Conservation (phyloP, 495 filamentous ascomycete species). For the Corynascus novoguineensis region DNA sequence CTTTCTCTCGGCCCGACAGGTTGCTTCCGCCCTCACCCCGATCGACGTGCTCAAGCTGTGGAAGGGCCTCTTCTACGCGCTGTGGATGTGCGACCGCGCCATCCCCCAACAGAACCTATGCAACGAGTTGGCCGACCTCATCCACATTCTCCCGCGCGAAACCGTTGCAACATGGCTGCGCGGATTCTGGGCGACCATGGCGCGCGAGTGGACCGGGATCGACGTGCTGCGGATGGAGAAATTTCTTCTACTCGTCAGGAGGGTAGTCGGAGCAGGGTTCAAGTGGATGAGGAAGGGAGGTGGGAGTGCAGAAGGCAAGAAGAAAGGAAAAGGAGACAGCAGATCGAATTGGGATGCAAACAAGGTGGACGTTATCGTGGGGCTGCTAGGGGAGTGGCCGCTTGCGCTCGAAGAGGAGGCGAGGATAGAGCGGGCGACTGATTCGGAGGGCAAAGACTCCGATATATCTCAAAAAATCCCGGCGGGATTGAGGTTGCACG, state of each 20-base stretch:
- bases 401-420: slow-evolving; percentile 38
- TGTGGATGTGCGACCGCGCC: slow-evolving; percentile 92
- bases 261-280: slow-evolving; percentile 66
- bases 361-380: slow-evolving; percentile 35
- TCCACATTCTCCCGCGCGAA: slow-evolving; percentile 56
- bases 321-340: slow-evolving; percentile 1
- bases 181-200: slow-evolving; percentile 89
- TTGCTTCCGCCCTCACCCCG: slow-evolving; percentile 49
- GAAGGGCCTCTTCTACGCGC: slow-evolving; percentile 95
- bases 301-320: slow-evolving; percentile 12
- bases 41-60: slow-evolving; percentile 87
- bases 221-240: slow-evolving; percentile 89
- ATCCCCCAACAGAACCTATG: slow-evolving; percentile 80
- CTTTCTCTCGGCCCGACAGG: slow-evolving; percentile 64
- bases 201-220: slow-evolving; percentile 71
- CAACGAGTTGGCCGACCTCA: slow-evolving; percentile 66
- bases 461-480: slow-evolving; percentile 48
- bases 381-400: slow-evolving; percentile 41
- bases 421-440: slow-evolving; percentile 20
- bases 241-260: slow-evolving; percentile 78
- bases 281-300: slow-evolving; percentile 42
- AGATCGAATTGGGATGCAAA: slow-evolving; percentile 28
- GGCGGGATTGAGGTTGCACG: slow-evolving; percentile 79
- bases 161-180: slow-evolving; percentile 59
- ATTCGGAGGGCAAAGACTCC: slow-evolving; percentile 18